Evolutionary conservation across 129 eudicot genomes (phyloP).

Genomic region (Heracleum sosnowskyi): DNA sequence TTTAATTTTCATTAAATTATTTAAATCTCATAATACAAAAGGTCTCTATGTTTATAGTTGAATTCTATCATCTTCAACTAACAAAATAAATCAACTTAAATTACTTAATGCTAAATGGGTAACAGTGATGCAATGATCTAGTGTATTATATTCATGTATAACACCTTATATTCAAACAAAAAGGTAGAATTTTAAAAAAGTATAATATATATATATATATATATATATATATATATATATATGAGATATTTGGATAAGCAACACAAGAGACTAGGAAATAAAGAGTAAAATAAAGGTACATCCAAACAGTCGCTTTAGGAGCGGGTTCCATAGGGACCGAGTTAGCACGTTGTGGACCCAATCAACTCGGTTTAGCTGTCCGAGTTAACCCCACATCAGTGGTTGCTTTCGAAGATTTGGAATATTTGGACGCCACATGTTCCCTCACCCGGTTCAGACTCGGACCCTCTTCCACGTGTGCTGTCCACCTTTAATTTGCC

Average conservation of each 20-base stretch:
- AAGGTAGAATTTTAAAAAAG: background rate
- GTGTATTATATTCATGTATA: background rate
- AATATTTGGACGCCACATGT: background rate
- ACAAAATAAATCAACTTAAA: no score
- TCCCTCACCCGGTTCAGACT: background rate
- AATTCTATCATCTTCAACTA: no score
- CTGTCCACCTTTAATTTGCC: background rate
- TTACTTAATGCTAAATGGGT: no score
- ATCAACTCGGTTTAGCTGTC: background rate
- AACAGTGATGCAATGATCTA: no score
- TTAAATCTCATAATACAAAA: no score
- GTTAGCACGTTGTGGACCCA: slow-evolving; percentile 10
- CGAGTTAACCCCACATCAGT: background rate
- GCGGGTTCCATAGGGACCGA: background rate
- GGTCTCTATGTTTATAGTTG: no score
- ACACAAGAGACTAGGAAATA: background rate
- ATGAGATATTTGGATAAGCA: background rate
- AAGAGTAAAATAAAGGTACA: background rate
- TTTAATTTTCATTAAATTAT: no score
- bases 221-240: no score
- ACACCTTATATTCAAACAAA: background rate
- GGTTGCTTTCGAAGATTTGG: background rate
- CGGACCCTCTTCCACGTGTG: slow-evolving; percentile 1
- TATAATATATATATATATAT: no score
- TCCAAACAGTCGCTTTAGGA: background rate